Conservation (phyloP, 192 early-diverging fungal species). For the Coemansia sp. region DNA sequence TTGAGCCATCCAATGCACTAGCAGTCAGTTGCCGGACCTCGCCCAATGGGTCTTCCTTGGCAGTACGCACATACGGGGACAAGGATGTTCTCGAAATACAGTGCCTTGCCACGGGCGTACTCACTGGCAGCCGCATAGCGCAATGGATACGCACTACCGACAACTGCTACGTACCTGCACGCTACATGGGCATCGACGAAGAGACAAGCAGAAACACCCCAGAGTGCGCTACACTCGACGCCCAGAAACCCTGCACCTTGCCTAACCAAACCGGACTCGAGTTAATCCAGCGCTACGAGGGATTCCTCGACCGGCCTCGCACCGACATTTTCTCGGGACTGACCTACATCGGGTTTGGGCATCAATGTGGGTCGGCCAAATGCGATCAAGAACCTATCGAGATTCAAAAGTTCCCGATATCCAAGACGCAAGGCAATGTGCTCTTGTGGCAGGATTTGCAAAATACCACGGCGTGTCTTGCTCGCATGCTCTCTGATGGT, state of each 20-base stretch:
- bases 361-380: slow-evolving; percentile 17
- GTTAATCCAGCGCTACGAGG: slow-evolving; percentile 21
- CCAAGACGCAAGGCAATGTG: not conserved
- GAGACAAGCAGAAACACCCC: not conserved
- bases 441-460: slow-evolving; percentile 17
- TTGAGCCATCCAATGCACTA: too few relatives aligned
- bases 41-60: slow-evolving; percentile 2
- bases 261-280: slow-evolving; percentile 13
- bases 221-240: slow-evolving; percentile 1
- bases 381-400: slow-evolving; percentile 11
- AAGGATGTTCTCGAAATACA: not conserved
- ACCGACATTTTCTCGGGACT: slow-evolving; percentile 21
- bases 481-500: not conserved
- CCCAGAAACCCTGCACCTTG: slow-evolving; percentile 3
- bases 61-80: slow-evolving; percentile 2
- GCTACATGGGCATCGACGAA: not conserved
- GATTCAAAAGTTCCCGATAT: not conserved
- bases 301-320: slow-evolving; percentile 15
- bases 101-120: slow-evolving; percentile 14
- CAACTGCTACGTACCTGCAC: slow-evolving; percentile 18
- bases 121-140: not conserved
- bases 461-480: slow-evolving; percentile 12
- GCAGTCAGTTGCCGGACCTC: slow-evolving; percentile 23
- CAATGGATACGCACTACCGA: slow-evolving; percentile 19
- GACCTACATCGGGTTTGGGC: slow-evolving; percentile 34